Conservation (phyloP, 441 rosid genomes). For the Populus hybrid region DNA sequence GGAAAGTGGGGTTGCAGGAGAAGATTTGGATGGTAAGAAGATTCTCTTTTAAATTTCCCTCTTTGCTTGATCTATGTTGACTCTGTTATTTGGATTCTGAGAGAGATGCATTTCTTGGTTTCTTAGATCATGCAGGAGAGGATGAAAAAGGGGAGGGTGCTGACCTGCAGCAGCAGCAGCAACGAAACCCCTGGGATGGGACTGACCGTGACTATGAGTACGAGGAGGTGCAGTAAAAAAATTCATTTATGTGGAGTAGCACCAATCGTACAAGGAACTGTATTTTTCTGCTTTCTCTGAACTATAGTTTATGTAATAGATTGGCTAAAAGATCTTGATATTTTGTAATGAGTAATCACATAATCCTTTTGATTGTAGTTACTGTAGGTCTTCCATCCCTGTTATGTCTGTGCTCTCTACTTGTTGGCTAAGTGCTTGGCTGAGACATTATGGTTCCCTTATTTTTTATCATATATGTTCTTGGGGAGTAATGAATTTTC, state of each 20-base stretch:
- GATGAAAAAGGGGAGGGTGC: conserved; percentile 53
- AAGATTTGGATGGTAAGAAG: conserved; percentile 59
- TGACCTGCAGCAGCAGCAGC: conserved; percentile 36
- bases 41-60: background rate
- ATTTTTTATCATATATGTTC: background rate
- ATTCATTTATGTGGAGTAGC: background rate
- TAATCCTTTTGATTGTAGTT: background rate
- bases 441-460: background rate
- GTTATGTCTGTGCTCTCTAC: conserved; percentile 3
- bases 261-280: background rate
- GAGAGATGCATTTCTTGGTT: background rate
- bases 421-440: background rate
- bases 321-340: too few species aligned
- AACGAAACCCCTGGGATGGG: conserved; percentile 76
- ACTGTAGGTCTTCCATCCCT: background rate
- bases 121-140: conserved; percentile 45
- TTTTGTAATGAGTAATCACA: background rate
- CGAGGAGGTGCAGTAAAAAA: conserved; percentile 53
- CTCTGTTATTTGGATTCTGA: conserved; percentile 14
- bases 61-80: background rate
- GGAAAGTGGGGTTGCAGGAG: conserved; percentile 47
- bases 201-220: conserved; percentile 72
- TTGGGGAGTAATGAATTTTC: background rate
- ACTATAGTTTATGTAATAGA: background rate
- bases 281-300: background rate